Evolutionary conservation across 768 basidiomycete species (phyloP).

Genomic region (Russula sp.): DNA sequence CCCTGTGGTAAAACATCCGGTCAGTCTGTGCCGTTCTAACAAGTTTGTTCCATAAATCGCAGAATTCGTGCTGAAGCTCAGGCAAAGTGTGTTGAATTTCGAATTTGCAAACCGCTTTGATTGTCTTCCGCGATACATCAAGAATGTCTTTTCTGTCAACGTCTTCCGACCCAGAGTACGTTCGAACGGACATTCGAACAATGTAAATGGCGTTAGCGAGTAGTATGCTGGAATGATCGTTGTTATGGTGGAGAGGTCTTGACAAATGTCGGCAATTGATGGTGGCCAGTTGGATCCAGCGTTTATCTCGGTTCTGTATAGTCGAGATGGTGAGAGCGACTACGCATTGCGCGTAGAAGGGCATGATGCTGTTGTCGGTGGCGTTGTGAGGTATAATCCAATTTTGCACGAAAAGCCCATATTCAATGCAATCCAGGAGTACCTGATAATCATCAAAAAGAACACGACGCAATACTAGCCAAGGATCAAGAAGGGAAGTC

Average conservation of each 20-base stretch:
- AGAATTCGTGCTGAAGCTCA: slow-evolving; percentile 1
- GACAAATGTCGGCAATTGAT: too few relatives aligned
- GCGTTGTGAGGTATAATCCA: not conserved
- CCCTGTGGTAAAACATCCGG: not conserved
- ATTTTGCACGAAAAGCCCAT: not conserved
- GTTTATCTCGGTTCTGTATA: slow-evolving; percentile 4
- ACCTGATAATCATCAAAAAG: not conserved
- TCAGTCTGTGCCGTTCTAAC: not conserved
- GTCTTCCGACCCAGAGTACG: not conserved
- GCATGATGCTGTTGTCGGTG: not conserved
- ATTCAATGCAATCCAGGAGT: slow-evolving; percentile 8
- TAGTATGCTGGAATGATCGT: too few relatives aligned
- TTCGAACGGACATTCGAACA: not conserved
- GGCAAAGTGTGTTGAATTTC: not conserved
- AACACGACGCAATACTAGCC: not conserved
- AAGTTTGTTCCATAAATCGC: slow-evolving; percentile 5
- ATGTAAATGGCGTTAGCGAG: not conserved
- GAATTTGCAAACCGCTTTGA: not conserved
- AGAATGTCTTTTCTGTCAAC: too few relatives aligned
- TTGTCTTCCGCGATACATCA: not conserved
- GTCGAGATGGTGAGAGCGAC: not conserved
- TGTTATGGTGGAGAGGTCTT: too few relatives aligned
- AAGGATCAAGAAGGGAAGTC: slow-evolving; percentile 9
- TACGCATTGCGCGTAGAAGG: slow-evolving; percentile 9
- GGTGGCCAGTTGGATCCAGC: slow-evolving; percentile 12